Evolutionary conservation across 352 stramenopile genomes (phyloP).

Genomic region (Phytopythium litorale): DNA sequence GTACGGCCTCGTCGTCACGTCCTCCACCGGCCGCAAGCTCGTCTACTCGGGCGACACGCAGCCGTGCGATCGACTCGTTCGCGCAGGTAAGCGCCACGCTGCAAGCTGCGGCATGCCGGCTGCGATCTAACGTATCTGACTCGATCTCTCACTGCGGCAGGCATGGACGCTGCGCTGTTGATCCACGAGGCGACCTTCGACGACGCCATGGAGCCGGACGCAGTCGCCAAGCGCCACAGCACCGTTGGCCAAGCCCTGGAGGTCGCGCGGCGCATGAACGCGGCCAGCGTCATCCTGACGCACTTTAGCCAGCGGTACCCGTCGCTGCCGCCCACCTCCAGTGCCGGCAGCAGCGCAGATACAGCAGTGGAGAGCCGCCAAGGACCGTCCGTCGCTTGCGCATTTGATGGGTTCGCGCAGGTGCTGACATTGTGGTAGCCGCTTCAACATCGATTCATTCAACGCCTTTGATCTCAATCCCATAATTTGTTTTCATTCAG

Average conservation of each 20-base stretch:
- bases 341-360: not conserved
- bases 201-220: constrained; percentile 92
- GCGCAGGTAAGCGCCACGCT: constrained; percentile 19
- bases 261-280: constrained; percentile 74
- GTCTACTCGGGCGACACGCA: constrained; percentile 95
- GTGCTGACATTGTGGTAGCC: not conserved
- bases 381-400: constrained; percentile 15
- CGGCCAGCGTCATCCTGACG: constrained; percentile 90
- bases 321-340: constrained; percentile 36
- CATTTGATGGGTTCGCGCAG: constrained; percentile 31
- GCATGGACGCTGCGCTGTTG: constrained; percentile 70
- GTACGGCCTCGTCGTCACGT: constrained; percentile 67
- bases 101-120: not conserved
- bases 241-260: constrained; percentile 91
- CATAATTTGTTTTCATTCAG: no score
- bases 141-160: constrained; percentile 4
- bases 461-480: no score
- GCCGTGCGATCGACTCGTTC: constrained; percentile 72
- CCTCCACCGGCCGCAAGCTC: constrained; percentile 41
- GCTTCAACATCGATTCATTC: no score
- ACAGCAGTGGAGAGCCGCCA: not conserved
- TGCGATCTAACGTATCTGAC: not conserved
- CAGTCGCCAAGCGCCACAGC: constrained; percentile 90
- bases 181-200: constrained; percentile 98
- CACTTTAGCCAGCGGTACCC: constrained; percentile 92